Base-by-base conservation (phyloP, 768 basidiomycete genomes). In the Pleurotus ostreatus region DNA sequence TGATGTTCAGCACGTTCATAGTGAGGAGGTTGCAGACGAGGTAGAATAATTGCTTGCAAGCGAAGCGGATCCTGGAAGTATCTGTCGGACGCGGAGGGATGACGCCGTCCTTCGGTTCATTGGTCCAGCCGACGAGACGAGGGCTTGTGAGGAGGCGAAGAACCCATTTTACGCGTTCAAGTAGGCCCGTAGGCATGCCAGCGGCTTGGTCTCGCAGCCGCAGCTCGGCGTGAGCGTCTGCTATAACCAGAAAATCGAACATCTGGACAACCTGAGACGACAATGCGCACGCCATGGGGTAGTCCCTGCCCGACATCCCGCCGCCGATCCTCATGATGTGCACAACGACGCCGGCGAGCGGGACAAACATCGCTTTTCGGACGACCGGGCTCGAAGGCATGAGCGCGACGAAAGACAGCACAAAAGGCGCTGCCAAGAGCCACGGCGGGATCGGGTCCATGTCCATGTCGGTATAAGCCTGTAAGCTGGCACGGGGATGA, bases 91-190 rank as follows among this genome's bases (percentile, higher is more conserved):
- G 65, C n/a, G 58, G 47, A 13, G 68, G 64, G 26, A 49, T 66
- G 54, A 59, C 62, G 54, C 49, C 60, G 26, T 16, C 30, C 4
- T 57, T 60, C 2, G 66, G 63, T 57, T 70, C 68, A 43, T 71
- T 69, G 15, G 64, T 60, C 71, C 71, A 74, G 30, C 71, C 68
- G 6, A 75, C 65, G 13, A 73, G 71, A 34, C 74, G 65, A 1
- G 70, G 66, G 40, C 66, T 72, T 38, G 62, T 59, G 40, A 66
- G 63, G 13, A 74, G 62, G 41, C 65, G 60, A 16, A 65, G 55
- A 20, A 69, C 66, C 72, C 73, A 74, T 40, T 52, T 53, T 2
- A 69, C n/a, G 7, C 70, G 63, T 8, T 60, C 22, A 34, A 68
- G 57, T 0, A 65, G 48, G 25, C 56, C 44, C 5, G 48, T 49